A percentile compares a stretch with the other conserved stretches of the same genome.
These are phyloP conservation scores for Camellia granthamiana DNA, from an alignment of 148 eudicot species.

Conservation along the genomic window DNA sequence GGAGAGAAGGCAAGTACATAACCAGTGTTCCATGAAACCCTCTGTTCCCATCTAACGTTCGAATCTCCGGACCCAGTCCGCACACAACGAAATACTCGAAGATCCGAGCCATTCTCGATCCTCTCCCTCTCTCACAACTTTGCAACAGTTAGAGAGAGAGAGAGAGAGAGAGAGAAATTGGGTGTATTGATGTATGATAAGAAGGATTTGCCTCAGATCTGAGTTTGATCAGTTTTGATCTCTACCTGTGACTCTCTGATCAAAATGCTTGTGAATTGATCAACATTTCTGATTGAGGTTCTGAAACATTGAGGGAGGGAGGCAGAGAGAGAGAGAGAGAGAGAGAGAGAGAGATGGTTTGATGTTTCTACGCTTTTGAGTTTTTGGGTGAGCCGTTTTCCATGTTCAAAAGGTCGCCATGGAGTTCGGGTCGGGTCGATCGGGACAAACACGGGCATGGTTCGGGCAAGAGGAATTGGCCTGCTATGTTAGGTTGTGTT, in stretches of 20 bases:
- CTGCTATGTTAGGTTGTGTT: no score
- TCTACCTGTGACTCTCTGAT: not conserved
- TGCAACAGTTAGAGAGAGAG: not conserved
- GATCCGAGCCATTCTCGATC: slow-evolving; percentile 49
- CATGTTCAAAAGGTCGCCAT: no score
- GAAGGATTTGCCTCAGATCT: not conserved
- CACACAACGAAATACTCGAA: slow-evolving; percentile 93
- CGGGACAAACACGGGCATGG: no score
- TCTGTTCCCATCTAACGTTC: slow-evolving; percentile 61
- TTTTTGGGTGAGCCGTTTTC: no score
- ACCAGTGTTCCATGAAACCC: slow-evolving; percentile 65
- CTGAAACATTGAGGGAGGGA: no score
- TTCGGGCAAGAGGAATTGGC: no score
- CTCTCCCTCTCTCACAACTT: slow-evolving; percentile 15
- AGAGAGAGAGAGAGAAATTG: not conserved
- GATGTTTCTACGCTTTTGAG: no score
- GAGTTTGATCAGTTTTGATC: not conserved
- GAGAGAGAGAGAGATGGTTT: no score
- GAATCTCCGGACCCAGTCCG: slow-evolving; percentile 83
- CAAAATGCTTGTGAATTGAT: not conserved
- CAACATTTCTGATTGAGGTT: not conserved
- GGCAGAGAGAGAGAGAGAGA: no score
- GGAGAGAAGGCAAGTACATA: slow-evolving; percentile 66
- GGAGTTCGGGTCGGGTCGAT: no score
- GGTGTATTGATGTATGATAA: not conserved